These are phyloP conservation scores for Carex sylvatica DNA, from an alignment of 202 grass and related monocot species.

Conservation along the genomic window DNA sequence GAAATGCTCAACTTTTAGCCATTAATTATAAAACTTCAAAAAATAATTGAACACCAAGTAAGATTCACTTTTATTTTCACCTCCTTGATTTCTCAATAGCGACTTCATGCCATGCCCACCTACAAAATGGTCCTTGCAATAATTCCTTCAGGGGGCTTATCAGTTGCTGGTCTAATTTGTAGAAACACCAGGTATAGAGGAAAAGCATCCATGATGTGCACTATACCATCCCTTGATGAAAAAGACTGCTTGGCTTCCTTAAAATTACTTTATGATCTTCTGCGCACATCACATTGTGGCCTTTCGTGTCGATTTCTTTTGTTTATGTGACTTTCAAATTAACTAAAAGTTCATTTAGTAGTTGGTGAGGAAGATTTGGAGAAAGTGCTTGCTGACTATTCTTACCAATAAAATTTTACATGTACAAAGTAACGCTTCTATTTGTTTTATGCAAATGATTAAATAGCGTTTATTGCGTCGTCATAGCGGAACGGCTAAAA, in stretches of 20 bases:
- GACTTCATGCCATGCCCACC: constrained; percentile 8
- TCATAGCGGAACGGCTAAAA: too few species aligned
- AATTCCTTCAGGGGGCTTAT: constrained; percentile 8
- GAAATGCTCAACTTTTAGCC: background rate
- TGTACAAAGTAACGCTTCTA: too few species aligned
- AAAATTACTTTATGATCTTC: background rate
- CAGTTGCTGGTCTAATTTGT: constrained; percentile 20
- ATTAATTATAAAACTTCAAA: background rate
- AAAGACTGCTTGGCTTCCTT: constrained; percentile 31
- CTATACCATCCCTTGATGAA: constrained; percentile 21
- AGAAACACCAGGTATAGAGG: background rate
- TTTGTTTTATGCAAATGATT: too few species aligned
- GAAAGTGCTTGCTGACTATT: background rate
- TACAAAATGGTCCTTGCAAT: constrained; percentile 24
- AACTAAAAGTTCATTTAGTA: background rate
- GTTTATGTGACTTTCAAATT: background rate
- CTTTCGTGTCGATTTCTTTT: background rate
- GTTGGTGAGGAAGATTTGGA: background rate
- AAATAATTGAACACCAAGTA: background rate
- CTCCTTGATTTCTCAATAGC: background rate
- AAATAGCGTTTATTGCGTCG: too few species aligned
- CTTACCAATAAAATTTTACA: too few species aligned
- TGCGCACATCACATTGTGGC: background rate
- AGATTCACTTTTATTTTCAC: background rate
- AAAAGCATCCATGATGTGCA: constrained; percentile 17